phyloP scores from a whole-genome alignment of 345 rosid genomes.

The Aethionema arabicum region DNA sequence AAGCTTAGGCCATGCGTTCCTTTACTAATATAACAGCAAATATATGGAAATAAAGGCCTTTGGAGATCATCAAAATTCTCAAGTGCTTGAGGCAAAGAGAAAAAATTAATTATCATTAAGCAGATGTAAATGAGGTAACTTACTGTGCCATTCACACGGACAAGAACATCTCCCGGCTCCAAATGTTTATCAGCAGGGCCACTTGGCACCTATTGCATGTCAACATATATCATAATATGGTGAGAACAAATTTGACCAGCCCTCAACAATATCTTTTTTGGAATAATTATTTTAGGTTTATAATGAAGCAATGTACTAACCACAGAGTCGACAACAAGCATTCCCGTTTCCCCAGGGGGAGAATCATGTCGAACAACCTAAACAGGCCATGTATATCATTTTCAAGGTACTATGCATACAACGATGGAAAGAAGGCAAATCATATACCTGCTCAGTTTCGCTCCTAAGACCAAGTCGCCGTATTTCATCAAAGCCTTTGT shows the following conservation, averaged over 20 bases:
- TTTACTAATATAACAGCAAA: conserved; percentile 7
- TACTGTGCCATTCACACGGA: conserved; percentile 83
- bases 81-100: conserved; percentile 13
- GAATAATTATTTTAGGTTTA: conserved; percentile 11
- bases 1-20: conserved; percentile 2
- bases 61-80: conserved; percentile 7
- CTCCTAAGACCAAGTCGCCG: conserved; percentile 87
- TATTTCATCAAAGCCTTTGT: conserved; percentile 97
- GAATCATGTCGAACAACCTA: conserved; percentile 85
- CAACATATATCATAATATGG: conserved; percentile 23
- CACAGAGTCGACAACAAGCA: conserved; percentile 95
- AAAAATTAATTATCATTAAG: background rate
- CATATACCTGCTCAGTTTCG: conserved; percentile 82
- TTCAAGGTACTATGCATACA: conserved; percentile 25
- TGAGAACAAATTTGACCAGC: background rate
- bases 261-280: conserved; percentile 3
- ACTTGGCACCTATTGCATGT: conserved; percentile 74
- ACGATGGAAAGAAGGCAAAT: conserved; percentile 19
- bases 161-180: conserved; percentile 96
- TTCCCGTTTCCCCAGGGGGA: conserved; percentile 80
- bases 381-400: conserved; percentile 31
- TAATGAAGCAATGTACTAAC: conserved; percentile 44
- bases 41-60: background rate
- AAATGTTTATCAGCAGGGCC: conserved; percentile 83
- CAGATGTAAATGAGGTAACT: conserved; percentile 35